Base-by-base conservation (phyloP, 768 basidiomycete species). In the Mycena sanguinolenta region DNA sequence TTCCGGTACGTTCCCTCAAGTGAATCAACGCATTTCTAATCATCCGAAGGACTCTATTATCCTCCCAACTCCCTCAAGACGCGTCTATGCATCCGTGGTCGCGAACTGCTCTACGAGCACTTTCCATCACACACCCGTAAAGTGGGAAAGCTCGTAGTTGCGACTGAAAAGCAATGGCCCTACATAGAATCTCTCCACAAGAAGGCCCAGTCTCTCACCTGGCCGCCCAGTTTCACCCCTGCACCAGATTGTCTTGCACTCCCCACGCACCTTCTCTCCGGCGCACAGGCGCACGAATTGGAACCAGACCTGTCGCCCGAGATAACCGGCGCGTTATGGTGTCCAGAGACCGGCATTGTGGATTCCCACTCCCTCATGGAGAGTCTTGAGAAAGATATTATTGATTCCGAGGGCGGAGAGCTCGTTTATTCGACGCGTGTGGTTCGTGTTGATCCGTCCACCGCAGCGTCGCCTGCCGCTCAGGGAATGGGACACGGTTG, bases 141-240 rank as follows among this genome's bases (percentile, higher is more conserved):
- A 78, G 88, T 90, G 0, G 95, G 96, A 46, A 99, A 99, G 81
- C 91, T 99, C 21, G 90, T 99, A 1, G 93, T 99, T 46, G 97
- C 95, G 0, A 88, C 85, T 21, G 79, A 83, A 21, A 83, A 86
- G 58, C 95, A 98, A 74, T 83, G 80, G 44, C 72, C 84, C 0
- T 97, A 97, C 79, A 86, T 99, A 44, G 84, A 92, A 65, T 77
- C 83, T 23, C 87, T 99, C 3, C 86, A 92, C 69, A 78, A 82
- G 19, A 93, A 94, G 76, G 89, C 91, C 2, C 81, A 82, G 55
- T 78, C 79, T 59, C 83, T 95, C 19, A 69, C 78, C 6, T 88
- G 89, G 84, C 88, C 90, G 0, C 77, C 80, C 23, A 79, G 84
- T 69, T 86, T 85, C 4, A 62, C 77, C 19, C 52, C 70, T 5